Evolutionary conservation across 2,329 filamentous ascomycete species (phyloP).

Genomic region (Botrytis squamosa): DNA sequence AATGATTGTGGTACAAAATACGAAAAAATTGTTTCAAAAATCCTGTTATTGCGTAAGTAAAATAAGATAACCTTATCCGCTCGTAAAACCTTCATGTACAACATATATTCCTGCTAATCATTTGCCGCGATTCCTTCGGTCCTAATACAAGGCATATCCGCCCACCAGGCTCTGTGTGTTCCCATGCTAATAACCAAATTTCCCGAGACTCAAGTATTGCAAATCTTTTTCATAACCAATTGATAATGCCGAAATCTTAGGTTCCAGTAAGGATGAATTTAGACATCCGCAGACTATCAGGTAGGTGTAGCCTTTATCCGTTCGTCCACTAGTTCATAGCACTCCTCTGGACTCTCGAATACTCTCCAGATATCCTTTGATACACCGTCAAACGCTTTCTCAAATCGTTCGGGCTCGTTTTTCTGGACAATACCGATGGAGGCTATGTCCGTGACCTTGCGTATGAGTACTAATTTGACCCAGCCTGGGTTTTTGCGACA

Average conservation of each 20-base stretch:
- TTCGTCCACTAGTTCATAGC: conserved; percentile 44
- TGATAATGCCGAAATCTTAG: neutral
- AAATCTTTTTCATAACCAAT: neutral
- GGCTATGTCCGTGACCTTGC: conserved; percentile 75
- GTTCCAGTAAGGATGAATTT: neutral
- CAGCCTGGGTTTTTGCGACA: conserved; percentile 68
- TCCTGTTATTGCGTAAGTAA: neutral
- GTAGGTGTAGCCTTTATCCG: conserved; percentile 19
- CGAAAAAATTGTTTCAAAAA: neutral
- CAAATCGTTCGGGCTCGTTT: conserved; percentile 73
- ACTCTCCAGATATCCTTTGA: conserved; percentile 74
- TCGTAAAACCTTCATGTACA: neutral
- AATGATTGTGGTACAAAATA: neutral
- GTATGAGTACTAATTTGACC: conserved; percentile 81
- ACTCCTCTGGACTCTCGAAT: conserved; percentile 75
- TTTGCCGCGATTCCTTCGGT: neutral
- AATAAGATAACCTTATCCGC: neutral
- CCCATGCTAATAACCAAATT: neutral
- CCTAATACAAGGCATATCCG: neutral
- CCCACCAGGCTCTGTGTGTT: no score
- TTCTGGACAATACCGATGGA: conserved; percentile 68
- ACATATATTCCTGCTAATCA: neutral
- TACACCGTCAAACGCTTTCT: conserved; percentile 76
- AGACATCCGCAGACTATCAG: neutral
- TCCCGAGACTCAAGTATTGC: neutral